Percentiles rank a stretch among this genome's conserved stretches.
Evolutionary conservation across 768 basidiomycete species (phyloP).

Genomic region (Trametes cubensis): DNA sequence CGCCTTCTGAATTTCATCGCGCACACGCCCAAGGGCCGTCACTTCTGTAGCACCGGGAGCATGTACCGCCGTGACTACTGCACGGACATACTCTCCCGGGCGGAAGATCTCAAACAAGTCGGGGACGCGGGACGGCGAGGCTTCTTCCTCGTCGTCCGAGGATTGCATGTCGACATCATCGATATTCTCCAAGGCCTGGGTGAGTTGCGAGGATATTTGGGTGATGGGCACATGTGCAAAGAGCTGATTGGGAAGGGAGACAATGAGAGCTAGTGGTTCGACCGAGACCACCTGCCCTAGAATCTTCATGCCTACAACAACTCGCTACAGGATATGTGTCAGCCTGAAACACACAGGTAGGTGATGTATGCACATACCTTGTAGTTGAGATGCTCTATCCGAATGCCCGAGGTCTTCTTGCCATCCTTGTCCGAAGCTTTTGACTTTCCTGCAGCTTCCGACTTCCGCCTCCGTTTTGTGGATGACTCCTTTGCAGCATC

Average conservation of each 20-base stretch:
- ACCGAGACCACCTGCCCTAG: slow-evolving; percentile 86
- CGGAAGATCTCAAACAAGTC: slow-evolving; percentile 76
- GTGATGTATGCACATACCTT: slow-evolving; percentile 54
- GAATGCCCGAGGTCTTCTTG: slow-evolving; percentile 58
- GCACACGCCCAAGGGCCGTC: slow-evolving; percentile 58
- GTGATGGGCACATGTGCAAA: slow-evolving; percentile 94
- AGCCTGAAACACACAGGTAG: background rate
- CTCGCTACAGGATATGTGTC: slow-evolving; percentile 54
- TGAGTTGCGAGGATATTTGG: slow-evolving; percentile 81
- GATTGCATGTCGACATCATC: slow-evolving; percentile 51
- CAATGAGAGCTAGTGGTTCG: slow-evolving; percentile 84
- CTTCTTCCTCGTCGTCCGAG: slow-evolving; percentile 51
- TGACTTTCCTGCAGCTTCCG: slow-evolving; percentile 41
- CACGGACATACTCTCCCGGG: slow-evolving; percentile 85
- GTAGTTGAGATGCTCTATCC: slow-evolving; percentile 92
- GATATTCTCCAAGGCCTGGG: slow-evolving; percentile 64
- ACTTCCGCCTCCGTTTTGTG: slow-evolving; percentile 51
- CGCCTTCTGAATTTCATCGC: slow-evolving; percentile 67
- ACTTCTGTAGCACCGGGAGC: slow-evolving; percentile 64
- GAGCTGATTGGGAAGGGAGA: slow-evolving; percentile 96
- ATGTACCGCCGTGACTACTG: slow-evolving; percentile 71
- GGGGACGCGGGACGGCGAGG: slow-evolving; percentile 48
- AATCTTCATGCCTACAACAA: slow-evolving; percentile 82
- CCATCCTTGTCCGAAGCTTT: slow-evolving; percentile 32
- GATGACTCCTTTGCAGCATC: slow-evolving; percentile 44